A percentile compares a stretch with the other conserved stretches of the same genome.
phyloP scores from a whole-genome alignment of 2,329 filamentous ascomycete genomes.

The Mollisia scopiformis region DNA sequence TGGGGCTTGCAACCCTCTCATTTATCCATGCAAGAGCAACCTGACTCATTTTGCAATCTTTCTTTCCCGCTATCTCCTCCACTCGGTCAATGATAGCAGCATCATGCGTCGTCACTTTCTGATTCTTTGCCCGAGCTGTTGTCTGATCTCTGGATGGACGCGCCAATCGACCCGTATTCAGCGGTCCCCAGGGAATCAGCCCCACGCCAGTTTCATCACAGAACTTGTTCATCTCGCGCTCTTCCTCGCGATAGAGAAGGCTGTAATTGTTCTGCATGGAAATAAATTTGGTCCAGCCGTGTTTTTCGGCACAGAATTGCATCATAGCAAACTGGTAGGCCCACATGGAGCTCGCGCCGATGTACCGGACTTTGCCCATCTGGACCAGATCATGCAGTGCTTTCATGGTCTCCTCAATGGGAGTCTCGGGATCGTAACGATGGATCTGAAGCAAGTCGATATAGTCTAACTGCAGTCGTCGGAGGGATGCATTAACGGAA shows the following conservation, averaged over 20 bases:
- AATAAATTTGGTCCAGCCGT: slow-evolving; percentile 59
- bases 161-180: slow-evolving; percentile 38
- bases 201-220: slow-evolving; percentile 48
- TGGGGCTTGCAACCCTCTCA: slow-evolving; percentile 49
- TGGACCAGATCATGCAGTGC: slow-evolving; percentile 62
- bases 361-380: slow-evolving; percentile 59
- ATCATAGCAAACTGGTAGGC: slow-evolving; percentile 52
- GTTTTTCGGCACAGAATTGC: slow-evolving; percentile 53
- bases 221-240: slow-evolving; percentile 46
- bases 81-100: too few relatives aligned
- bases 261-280: slow-evolving; percentile 61
- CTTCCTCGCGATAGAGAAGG: slow-evolving; percentile 61
- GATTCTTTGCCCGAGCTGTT: slow-evolving; percentile 44
- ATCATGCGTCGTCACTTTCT: slow-evolving; percentile 55
- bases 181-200: slow-evolving; percentile 43
- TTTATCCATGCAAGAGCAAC: slow-evolving; percentile 59
- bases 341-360: slow-evolving; percentile 54
- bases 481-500: slow-evolving; percentile 62
- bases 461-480: slow-evolving; percentile 57
- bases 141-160: slow-evolving; percentile 30
- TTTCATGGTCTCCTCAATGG: slow-evolving; percentile 63
- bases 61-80: slow-evolving; percentile 58
- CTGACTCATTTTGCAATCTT: slow-evolving; percentile 59
- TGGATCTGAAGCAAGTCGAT: slow-evolving; percentile 66
- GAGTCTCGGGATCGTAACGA: slow-evolving; percentile 53